Evolutionary conservation across 2,329 filamentous ascomycete species (phyloP).

Genomic region (Cladophialophora yegresii): DNA sequence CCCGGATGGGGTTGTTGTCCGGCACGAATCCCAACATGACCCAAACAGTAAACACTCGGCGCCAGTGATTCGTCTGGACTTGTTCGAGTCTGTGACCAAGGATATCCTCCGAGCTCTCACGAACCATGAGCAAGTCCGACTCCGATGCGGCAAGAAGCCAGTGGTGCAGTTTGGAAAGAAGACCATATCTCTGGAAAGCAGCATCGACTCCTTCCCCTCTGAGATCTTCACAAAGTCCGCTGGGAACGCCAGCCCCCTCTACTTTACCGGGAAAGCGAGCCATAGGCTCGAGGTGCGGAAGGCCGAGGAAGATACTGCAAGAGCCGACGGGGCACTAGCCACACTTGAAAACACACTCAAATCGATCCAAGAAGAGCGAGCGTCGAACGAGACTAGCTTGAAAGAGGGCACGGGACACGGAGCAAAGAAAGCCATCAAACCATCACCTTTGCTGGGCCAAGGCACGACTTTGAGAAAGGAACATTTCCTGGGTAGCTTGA

Average conservation of each 20-base stretch:
- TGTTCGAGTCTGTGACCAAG: slow-evolving; percentile 49
- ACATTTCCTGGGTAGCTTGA: slow-evolving; percentile 43
- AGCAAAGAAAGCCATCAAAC: slow-evolving; percentile 35
- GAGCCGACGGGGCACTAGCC: slow-evolving; percentile 61
- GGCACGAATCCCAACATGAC: slow-evolving; percentile 15
- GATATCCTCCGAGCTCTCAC: slow-evolving; percentile 50
- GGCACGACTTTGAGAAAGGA: slow-evolving; percentile 42
- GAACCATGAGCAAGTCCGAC: slow-evolving; percentile 47
- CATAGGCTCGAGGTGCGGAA: slow-evolving; percentile 60
- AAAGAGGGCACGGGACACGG: slow-evolving; percentile 43
- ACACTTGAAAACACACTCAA: slow-evolving; percentile 62
- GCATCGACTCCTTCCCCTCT: slow-evolving; percentile 56
- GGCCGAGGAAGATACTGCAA: slow-evolving; percentile 57
- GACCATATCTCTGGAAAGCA: slow-evolving; percentile 57
- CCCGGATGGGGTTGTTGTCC: slow-evolving; percentile 24
- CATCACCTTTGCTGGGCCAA: slow-evolving; percentile 39
- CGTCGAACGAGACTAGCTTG: slow-evolving; percentile 57
- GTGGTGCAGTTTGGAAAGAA: slow-evolving; percentile 61
- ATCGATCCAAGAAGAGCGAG: slow-evolving; percentile 61
- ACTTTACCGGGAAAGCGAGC: slow-evolving; percentile 59
- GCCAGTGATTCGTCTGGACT: slow-evolving; percentile 52
- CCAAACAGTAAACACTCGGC: slow-evolving; percentile 36
- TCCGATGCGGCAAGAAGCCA: slow-evolving; percentile 54
- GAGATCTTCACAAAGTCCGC: slow-evolving; percentile 57
- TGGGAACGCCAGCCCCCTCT: slow-evolving; percentile 51